These are phyloP conservation scores for Aspergillus indologenus DNA, from an alignment of 495 filamentous ascomycete species.

Conservation along the genomic window DNA sequence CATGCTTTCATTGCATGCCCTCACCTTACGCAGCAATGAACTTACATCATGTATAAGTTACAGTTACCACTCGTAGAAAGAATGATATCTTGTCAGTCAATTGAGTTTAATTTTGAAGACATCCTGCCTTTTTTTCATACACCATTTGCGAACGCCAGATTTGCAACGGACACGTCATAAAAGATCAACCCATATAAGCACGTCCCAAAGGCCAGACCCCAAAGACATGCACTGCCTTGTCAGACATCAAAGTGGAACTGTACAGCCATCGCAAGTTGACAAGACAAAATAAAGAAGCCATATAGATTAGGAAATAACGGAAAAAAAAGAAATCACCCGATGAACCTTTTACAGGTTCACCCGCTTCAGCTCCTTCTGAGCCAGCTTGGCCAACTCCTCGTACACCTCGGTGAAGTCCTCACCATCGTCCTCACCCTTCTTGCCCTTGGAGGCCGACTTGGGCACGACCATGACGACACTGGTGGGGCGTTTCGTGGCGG, in stretches of 20 bases:
- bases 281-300: constrained; percentile 29
- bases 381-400: constrained; percentile 68
- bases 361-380: constrained; percentile 63
- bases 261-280: constrained; percentile 42
- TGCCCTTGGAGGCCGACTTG: constrained; percentile 53
- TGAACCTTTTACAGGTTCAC: constrained; percentile 40
- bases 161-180: constrained; percentile 42
- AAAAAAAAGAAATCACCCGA: constrained; percentile 21
- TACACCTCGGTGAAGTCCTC: constrained; percentile 72
- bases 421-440: constrained; percentile 49
- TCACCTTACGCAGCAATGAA: too few species aligned
- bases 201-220: constrained; percentile 44
- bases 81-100: constrained; percentile 18
- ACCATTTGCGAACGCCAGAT: constrained; percentile 46
- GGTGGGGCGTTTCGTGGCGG: constrained; percentile 89
- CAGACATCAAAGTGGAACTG: constrained; percentile 43
- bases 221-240: constrained; percentile 45
- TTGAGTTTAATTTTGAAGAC: constrained; percentile 28
- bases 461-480: constrained; percentile 83
- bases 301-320: constrained; percentile 28
- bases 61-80: too few species aligned
- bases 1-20: too few species aligned
- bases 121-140: constrained; percentile 46
- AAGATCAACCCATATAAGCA: constrained; percentile 32
- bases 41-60: too few species aligned